These are phyloP conservation scores for Psilocybe tampanensis DNA, from an alignment of 768 basidiomycete species.

Conservation along the genomic window DNA sequence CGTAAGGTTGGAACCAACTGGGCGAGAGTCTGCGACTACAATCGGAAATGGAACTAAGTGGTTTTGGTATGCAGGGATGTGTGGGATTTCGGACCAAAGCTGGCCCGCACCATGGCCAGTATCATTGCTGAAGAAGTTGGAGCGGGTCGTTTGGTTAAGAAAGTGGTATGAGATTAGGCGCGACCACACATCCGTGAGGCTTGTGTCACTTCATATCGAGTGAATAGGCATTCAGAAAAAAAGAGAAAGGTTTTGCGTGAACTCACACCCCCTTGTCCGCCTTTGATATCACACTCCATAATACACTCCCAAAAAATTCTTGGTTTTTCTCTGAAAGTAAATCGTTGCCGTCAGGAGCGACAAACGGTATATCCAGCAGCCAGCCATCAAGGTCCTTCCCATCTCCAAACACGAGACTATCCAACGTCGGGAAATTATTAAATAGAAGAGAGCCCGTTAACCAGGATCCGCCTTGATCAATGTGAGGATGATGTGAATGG, in stretches of 20 bases:
- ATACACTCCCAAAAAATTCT: constrained; percentile 52
- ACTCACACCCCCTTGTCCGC: constrained; percentile 56
- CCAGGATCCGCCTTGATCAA: constrained; percentile 63
- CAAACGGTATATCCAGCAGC: constrained; percentile 58
- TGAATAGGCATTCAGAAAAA: neutral
- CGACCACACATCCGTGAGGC: constrained; percentile 64
- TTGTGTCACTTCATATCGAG: constrained; percentile 51
- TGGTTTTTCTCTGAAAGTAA: constrained; percentile 50
- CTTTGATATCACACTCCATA: constrained; percentile 59
- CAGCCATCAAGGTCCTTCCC: constrained; percentile 48
- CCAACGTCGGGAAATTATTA: constrained; percentile 63
- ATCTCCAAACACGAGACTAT: constrained; percentile 64
- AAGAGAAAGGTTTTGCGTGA: neutral
- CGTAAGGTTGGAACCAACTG: constrained; percentile 44
- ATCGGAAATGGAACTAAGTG: constrained; percentile 67
- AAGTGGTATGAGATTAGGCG: constrained; percentile 76
- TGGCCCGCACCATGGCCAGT: constrained; percentile 73
- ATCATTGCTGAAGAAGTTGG: constrained; percentile 62
- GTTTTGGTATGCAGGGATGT: constrained; percentile 52
- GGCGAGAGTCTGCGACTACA: constrained; percentile 57
- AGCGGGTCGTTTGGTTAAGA: constrained; percentile 59
- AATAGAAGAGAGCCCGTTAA: constrained; percentile 61
- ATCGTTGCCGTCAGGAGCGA: constrained; percentile 53
- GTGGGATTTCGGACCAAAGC: constrained; percentile 61
- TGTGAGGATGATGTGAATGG: neutral